Base-by-base conservation (phyloP, 1,139 yeast genomes). In the Hyphopichia wangnamkhiaoensis region DNA sequence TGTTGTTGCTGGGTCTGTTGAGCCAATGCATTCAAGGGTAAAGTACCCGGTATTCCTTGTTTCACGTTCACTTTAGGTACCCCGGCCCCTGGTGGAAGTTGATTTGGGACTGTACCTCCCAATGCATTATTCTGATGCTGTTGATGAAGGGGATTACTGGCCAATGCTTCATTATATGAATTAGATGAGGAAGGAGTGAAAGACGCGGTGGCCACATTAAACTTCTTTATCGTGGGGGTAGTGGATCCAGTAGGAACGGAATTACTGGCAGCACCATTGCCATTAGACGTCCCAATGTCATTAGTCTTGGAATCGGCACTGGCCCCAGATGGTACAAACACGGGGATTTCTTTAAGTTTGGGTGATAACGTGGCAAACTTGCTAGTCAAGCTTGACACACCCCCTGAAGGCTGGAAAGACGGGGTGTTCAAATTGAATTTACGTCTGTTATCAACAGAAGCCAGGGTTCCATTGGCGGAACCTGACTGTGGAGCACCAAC, bases 361-460 rank as follows among this genome's bases (percentile, higher is more conserved):
- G 86, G 84, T 2, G 84, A 76, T 41, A 74, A 54, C 10, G 58
- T 58, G 4, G 80, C 56, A 49, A 76, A 74, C 49, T 76, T 76
- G 42, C 62, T 63, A 25, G 73, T 55, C 28, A 67, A 39, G 33
- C 41, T 39, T 54, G 43, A 44, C 35, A 60, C 57, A 27, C 15
- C 13, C 12, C 49, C 47, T 15, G 68, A 53, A 3, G 84, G 90
- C 38, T 79, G 83, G 58, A 84, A 83, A 3, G 85, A 72, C 0
- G 89, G 88, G 0, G 86, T 79, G 44, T 80, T 81, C 40, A 79
- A 66, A 49, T 80, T 82, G 61, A 81, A 79, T 47, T 74, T 76
- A 49, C 74, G 71, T 46, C 63, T 70, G 27, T 54, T 8, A 13
- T 33, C 35, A n/a, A 16, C 12, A 3, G 16, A 16, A 10, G 21